A percentile compares a stretch with the other conserved stretches of the same genome.
Conservation (phyloP, 805 yeast species). For the Suhomyces sp. region DNA sequence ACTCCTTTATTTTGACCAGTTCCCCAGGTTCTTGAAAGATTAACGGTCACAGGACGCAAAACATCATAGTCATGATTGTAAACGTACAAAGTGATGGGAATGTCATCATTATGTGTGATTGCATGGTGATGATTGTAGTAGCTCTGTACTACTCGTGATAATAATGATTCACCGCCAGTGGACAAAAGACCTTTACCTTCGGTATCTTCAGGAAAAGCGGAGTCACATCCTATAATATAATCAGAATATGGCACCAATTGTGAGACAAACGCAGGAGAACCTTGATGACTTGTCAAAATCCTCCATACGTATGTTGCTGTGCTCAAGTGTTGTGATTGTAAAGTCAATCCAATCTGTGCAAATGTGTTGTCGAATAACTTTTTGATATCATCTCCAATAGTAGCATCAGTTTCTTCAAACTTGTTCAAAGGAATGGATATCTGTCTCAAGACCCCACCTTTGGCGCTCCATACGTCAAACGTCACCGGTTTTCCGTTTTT, state of each 20-base stretch:
- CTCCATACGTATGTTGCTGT: conserved; percentile 87
- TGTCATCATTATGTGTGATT: conserved; percentile 30
- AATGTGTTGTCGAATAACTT: conserved; percentile 34
- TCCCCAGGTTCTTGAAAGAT: conserved; percentile 67
- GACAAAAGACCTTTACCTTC: conserved; percentile 63
- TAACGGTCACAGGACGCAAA: conserved; percentile 83
- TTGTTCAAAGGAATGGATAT: conserved; percentile 25
- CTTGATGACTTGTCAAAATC: conserved; percentile 66
- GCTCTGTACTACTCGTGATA: conserved; percentile 64
- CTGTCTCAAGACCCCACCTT: conserved; percentile 61
- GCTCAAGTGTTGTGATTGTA: conserved; percentile 75
- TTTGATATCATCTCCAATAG: conserved; percentile 6
- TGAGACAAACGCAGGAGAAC: conserved; percentile 79
- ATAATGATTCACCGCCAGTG: conserved; percentile 81
- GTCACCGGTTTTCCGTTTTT: conserved; percentile 39
- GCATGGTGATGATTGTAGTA: conserved; percentile 48
- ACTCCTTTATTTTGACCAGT: conserved; percentile 62
- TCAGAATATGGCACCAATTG: conserved; percentile 85
- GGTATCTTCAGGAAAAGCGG: conserved; percentile 58
- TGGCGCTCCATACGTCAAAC: conserved; percentile 80
- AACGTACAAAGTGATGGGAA: conserved; percentile 51
- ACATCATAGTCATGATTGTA: conserved; percentile 87
- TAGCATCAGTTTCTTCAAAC: conserved; percentile 5
- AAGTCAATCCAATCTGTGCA: conserved; percentile 58
- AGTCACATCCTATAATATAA: conserved; percentile 72